A percentile compares a stretch with the other conserved stretches of the same genome.
phyloP scores from a whole-genome alignment of 140 eudicot genomes.

The Stevia rebaudiana region DNA sequence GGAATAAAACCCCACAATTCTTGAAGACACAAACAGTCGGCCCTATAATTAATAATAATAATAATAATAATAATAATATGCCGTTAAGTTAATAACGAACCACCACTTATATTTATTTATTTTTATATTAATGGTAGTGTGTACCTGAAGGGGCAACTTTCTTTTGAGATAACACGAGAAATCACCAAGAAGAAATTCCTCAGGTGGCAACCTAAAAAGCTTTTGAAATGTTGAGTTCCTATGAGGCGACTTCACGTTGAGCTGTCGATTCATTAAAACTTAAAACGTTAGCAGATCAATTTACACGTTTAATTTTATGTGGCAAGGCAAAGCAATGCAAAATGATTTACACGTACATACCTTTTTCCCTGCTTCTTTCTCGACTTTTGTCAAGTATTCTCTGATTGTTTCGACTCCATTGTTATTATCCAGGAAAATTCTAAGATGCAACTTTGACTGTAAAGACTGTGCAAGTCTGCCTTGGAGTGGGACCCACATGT shows the following conservation, averaged over 20 bases:
- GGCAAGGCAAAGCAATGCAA: too few species aligned
- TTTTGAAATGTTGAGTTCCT: conserved; percentile 75
- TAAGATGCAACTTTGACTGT: conserved; percentile 81
- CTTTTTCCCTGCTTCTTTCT: conserved; percentile 96
- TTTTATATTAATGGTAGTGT: background rate
- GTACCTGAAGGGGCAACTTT: conserved; percentile 86
- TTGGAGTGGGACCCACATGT: conserved; percentile 80
- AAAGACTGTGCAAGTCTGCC: conserved; percentile 83
- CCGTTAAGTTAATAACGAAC: too few species aligned
- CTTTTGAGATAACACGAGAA: conserved; percentile 82
- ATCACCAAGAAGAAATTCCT: conserved; percentile 85
- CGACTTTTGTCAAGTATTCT: conserved; percentile 77
- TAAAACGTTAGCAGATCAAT: too few species aligned
- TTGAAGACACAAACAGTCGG: conserved; percentile 70
- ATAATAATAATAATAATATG: too few species aligned
- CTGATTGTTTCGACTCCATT: conserved; percentile 88
- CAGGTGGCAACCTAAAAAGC: conserved; percentile 77
- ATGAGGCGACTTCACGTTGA: conserved; percentile 83
- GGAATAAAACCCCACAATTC: conserved; percentile 83
- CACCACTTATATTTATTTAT: background rate
- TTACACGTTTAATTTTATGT: too few species aligned
- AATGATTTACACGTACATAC: too few species aligned
- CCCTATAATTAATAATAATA: conserved; percentile 68
- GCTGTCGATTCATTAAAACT: too few species aligned
- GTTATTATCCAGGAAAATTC: conserved; percentile 82